Evolutionary conservation across 768 basidiomycete species (phyloP).

Genomic region (Lactifluus volemus): DNA sequence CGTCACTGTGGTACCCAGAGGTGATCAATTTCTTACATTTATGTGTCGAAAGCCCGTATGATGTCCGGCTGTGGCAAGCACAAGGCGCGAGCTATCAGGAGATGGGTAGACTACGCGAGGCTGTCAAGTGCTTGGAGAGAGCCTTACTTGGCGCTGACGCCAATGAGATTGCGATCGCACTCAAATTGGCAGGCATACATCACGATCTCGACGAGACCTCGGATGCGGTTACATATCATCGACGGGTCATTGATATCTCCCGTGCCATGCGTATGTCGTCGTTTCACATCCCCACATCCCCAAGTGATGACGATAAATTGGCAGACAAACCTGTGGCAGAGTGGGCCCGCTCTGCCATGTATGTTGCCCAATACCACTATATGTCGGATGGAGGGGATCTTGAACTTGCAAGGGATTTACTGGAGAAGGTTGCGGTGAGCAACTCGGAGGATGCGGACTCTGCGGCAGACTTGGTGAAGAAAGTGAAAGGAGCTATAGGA

Average conservation of each 20-base stretch:
- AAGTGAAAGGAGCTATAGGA: conserved; percentile 15
- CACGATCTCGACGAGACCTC: conserved; percentile 53
- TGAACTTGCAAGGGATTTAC: conserved; percentile 60
- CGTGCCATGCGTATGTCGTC: conserved; percentile 45
- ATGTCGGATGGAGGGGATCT: conserved; percentile 53
- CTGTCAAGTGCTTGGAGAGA: conserved; percentile 85
- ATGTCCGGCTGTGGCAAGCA: conserved; percentile 93
- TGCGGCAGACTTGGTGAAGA: conserved; percentile 18
- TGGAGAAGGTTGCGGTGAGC: conserved; percentile 44
- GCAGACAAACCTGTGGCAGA: conserved; percentile 64
- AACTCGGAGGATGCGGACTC: conserved; percentile 18
- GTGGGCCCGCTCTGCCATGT: conserved; percentile 76
- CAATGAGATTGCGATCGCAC: conserved; percentile 61
- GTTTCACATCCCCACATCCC: conserved; percentile 7
- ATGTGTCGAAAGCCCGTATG: conserved; percentile 63
- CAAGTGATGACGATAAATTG: conserved; percentile 16
- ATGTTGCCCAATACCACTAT: conserved; percentile 76
- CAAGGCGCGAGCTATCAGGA: conserved; percentile 92
- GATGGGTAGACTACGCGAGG: conserved; percentile 80
- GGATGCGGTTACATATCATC: conserved; percentile 73
- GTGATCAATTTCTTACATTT: background rate
- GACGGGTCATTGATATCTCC: conserved; percentile 67
- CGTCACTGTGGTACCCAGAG: conserved; percentile 12
- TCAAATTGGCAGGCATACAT: conserved; percentile 68
- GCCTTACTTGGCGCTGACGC: conserved; percentile 78